Evolutionary conservation across 2,329 filamentous ascomycete species (phyloP).

Genomic region (Penicillium sp.): DNA sequence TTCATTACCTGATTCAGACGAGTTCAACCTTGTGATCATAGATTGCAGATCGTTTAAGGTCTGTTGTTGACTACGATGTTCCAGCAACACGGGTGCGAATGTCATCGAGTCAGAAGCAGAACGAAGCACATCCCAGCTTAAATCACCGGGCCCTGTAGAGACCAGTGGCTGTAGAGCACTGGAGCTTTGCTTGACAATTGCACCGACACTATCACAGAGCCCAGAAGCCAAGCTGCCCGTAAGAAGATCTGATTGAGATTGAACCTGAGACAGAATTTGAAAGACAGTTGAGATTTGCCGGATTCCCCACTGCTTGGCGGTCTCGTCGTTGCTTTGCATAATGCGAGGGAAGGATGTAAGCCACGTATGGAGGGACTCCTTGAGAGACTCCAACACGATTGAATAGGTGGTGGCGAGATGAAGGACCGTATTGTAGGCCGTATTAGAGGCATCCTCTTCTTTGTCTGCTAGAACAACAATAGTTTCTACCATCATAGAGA

Average conservation of each 20-base stretch:
- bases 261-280: slow-evolving; percentile 58
- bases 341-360: slow-evolving; percentile 70
- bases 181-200: slow-evolving; percentile 40
- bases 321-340: slow-evolving; percentile 79
- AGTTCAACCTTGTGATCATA: slow-evolving; percentile 53
- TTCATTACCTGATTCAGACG: slow-evolving; percentile 40
- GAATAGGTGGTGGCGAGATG: slow-evolving; percentile 60
- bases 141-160: slow-evolving; percentile 10
- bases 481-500: slow-evolving; percentile 71
- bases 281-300: slow-evolving; percentile 71
- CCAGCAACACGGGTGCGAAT: slow-evolving; percentile 60
- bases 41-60: slow-evolving; percentile 59
- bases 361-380: slow-evolving; percentile 73
- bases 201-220: slow-evolving; percentile 66
- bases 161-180: slow-evolving; percentile 28
- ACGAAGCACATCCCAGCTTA: slow-evolving; percentile 28
- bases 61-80: slow-evolving; percentile 60
- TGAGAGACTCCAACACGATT: slow-evolving; percentile 59
- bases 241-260: slow-evolving; percentile 42
- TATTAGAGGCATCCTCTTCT: slow-evolving; percentile 37
- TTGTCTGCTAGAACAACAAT: slow-evolving; percentile 63
- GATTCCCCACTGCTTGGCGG: slow-evolving; percentile 66
- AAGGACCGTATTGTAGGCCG: slow-evolving; percentile 45
- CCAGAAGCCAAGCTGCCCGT: slow-evolving; percentile 43
- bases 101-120: slow-evolving; percentile 21